Base-by-base conservation (phyloP, 768 basidiomycete species). In the Lepiota venenata region DNA sequence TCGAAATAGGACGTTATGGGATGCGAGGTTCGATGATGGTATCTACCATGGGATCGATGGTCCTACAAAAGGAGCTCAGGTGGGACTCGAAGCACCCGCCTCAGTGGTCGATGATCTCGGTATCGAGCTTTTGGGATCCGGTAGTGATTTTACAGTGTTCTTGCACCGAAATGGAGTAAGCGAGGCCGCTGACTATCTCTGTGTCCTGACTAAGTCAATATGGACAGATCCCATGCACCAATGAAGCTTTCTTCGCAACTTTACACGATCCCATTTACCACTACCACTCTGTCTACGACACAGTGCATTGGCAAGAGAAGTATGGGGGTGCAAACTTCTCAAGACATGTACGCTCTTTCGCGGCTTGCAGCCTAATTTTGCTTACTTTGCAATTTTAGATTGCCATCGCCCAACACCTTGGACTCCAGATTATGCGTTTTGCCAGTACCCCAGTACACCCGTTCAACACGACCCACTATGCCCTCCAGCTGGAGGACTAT, bases 81-180 rank as follows among this genome's bases (percentile, higher is more conserved):
- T 76, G 40, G 77, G 75, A 20, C 20, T 21, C 18, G 25, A 47
- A 35, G 38, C 29, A 9, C 37, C 43, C 37, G 47, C 75, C 41
- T 59, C 61, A 5, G 69, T 71, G 6, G 61, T 53, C 25, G 66
- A 67, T 41, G 48, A 49, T 29, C 55, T 65, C 10, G 81, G 78
- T 9, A 68, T 93, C 27, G 56, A 51, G 0, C 78, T 88, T 12
- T 69, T 93, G 25, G 91, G 91, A 12, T 87, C 84, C 47, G 91
- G 91, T 16, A 91, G 89, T 54, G 95, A 97, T 68, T 97, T 81
- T 59, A 96, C 94, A 0, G 87, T 93, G 8, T 96, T 95, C 73
- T 70, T 97, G 63, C 90, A 97, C 66, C 75, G 85, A 40, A 64
- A 76, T 35, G 77, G 76, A 29, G 75, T 76, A 62, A 39, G 71